These are phyloP conservation scores for Apiotrichum veenhuisii DNA, from an alignment of 1,284 basidiomycete species.

Conservation along the genomic window DNA sequence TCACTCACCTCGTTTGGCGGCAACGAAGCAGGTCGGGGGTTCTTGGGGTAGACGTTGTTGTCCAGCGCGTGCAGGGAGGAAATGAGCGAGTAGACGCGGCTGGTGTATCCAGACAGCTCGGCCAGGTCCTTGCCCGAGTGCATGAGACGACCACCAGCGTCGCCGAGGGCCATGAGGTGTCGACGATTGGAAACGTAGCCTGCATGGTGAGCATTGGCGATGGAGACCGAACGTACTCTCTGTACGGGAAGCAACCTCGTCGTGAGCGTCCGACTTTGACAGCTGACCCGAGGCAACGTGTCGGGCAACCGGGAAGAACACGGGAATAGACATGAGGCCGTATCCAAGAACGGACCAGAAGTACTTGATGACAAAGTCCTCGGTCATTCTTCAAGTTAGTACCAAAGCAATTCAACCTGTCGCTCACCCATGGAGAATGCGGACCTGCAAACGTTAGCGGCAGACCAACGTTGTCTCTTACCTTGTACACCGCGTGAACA, in stretches of 20 bases:
- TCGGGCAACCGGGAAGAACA: constrained; percentile 57
- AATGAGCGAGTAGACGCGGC: constrained; percentile 80
- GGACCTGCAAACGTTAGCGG: constrained; percentile 15
- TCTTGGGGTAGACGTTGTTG: constrained; percentile 41
- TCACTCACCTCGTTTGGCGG: constrained; percentile 28
- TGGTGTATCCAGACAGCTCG: constrained; percentile 87
- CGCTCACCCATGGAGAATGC: constrained; percentile 36
- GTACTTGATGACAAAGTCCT: constrained; percentile 92
- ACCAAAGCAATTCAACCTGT: constrained; percentile 56
- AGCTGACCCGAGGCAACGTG: background rate
- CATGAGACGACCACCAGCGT: constrained; percentile 82
- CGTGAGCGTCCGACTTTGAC: constrained; percentile 6
- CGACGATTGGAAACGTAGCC: constrained; percentile 96
- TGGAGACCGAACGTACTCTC: constrained; percentile 55
- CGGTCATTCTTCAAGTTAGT: constrained; percentile 75
- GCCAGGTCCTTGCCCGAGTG: constrained; percentile 67
- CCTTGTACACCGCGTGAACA: constrained; percentile 88
- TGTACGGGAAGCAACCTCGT: constrained; percentile 57
- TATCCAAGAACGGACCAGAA: constrained; percentile 89
- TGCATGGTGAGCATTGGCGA: constrained; percentile 36
- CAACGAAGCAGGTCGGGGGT: constrained; percentile 30
- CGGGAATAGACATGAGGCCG: constrained; percentile 79
- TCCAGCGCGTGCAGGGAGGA: constrained; percentile 75
- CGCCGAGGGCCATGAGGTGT: constrained; percentile 83
- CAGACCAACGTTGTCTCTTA: constrained; percentile 30